Evolutionary conservation across 2,329 filamentous ascomycete species (phyloP).

Genomic region (Fonsecaea pugnacius): DNA sequence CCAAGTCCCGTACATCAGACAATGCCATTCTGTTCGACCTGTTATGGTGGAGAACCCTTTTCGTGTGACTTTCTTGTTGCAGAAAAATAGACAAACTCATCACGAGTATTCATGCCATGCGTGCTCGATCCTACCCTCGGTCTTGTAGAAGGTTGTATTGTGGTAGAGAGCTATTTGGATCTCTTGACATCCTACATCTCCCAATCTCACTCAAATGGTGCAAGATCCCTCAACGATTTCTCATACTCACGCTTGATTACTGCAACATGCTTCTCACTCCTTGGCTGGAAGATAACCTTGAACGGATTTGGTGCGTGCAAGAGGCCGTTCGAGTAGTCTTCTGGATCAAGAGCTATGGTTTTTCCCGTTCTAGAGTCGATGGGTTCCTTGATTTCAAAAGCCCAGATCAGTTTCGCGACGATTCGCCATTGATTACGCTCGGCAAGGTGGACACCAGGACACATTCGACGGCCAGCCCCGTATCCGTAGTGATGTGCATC

Average conservation of each 20-base stretch:
- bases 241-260: background rate
- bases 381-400: slow-evolving; percentile 6
- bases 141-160: too few relatives aligned
- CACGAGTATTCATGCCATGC: too few relatives aligned
- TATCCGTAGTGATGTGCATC: slow-evolving; percentile 2
- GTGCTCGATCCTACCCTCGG: too few relatives aligned
- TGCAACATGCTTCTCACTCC: slow-evolving; percentile 1
- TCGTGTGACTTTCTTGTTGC: background rate
- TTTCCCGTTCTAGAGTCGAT: slow-evolving; percentile 4
- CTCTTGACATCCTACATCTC: background rate
- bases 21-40: background rate
- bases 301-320: slow-evolving; percentile 6
- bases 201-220: slow-evolving; percentile 1
- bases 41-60: background rate
- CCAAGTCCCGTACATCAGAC: background rate
- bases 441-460: slow-evolving; percentile 14
- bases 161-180: background rate
- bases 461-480: slow-evolving; percentile 10
- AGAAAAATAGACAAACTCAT: too few relatives aligned
- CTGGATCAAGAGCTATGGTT: slow-evolving; percentile 3
- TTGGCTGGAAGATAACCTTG: slow-evolving; percentile 8
- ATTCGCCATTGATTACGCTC: slow-evolving; percentile 4
- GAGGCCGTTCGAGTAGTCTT: slow-evolving; percentile 12
- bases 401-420: slow-evolving; percentile 1
- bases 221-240: background rate